Percentiles rank a stretch among this genome's conserved stretches.
These are phyloP conservation scores for Hippophae tibetana DNA, from an alignment of 306 rosid genomes.

Conservation along the genomic window DNA sequence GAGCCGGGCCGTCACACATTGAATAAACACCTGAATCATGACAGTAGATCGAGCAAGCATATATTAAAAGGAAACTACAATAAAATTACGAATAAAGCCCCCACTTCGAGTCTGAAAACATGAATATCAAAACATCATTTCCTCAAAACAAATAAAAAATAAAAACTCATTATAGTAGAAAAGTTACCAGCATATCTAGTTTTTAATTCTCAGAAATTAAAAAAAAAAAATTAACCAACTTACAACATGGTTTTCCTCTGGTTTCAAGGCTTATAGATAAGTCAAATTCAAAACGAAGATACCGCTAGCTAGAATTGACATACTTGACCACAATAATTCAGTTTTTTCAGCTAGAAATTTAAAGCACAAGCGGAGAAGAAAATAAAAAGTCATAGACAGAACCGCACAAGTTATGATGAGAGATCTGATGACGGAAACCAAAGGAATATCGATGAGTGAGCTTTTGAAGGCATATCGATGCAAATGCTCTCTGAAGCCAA, in stretches of 20 bases:
- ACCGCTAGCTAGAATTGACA: background rate
- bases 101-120: no score
- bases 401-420: slow-evolving; percentile 59
- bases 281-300: background rate
- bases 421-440: slow-evolving; percentile 80
- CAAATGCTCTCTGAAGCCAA: slow-evolving; percentile 54
- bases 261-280: background rate
- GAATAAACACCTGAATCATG: slow-evolving; percentile 76
- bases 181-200: no score
- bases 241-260: background rate
- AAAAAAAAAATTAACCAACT: no score
- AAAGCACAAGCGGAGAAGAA: background rate
- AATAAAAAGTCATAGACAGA: background rate
- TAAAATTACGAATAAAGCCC: no score
- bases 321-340: background rate
- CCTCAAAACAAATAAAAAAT: no score
- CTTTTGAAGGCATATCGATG: slow-evolving; percentile 80
- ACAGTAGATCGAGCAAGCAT: background rate
- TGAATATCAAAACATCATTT: no score
- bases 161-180: no score
- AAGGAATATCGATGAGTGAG: slow-evolving; percentile 82
- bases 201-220: no score
- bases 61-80: no score
- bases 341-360: background rate
- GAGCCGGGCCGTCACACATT: slow-evolving; percentile 81